These are phyloP conservation scores for Rozella allomycis DNA, from an alignment of 371 early-diverging fungal genomes.

Conservation along the genomic window DNA sequence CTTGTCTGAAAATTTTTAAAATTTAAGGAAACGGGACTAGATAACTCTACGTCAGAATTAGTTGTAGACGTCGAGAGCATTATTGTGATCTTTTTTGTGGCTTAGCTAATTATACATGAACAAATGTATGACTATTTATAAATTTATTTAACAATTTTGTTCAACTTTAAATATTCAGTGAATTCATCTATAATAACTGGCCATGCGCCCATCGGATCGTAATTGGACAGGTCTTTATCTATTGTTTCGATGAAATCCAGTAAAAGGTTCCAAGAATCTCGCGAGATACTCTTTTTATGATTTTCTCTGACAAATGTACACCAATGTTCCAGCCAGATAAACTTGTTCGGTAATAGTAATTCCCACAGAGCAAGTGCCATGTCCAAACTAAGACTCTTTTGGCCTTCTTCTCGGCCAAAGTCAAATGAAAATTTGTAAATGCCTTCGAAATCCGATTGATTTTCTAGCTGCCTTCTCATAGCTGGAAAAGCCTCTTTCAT, in stretches of 20 bases:
- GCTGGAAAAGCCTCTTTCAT: constrained; percentile 28
- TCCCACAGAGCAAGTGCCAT: constrained; percentile 54
- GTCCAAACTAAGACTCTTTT: constrained; percentile 57
- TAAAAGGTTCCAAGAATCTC: constrained; percentile 66
- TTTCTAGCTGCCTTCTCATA: constrained; percentile 26
- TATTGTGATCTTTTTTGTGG: too few species aligned
- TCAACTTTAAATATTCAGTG: constrained; percentile 9
- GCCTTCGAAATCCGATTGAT: constrained; percentile 32
- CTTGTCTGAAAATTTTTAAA: too few species aligned
- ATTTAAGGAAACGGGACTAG: too few species aligned
- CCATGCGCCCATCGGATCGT: constrained; percentile 50
- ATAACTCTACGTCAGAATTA: too few species aligned
- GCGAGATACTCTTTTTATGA: constrained; percentile 50
- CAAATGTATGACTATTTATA: too few species aligned
- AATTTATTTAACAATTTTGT: too few species aligned
- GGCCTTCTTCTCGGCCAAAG: constrained; percentile 39
- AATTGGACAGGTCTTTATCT: constrained; percentile 30
- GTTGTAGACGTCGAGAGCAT: too few species aligned
- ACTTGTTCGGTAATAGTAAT: constrained; percentile 33
- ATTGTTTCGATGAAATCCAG: constrained; percentile 45
- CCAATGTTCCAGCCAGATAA: constrained; percentile 35
- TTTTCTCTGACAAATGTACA: constrained; percentile 20
- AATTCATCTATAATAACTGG: constrained; percentile 55
- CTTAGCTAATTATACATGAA: too few species aligned
- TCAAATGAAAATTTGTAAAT: constrained; percentile 56